Percentiles rank a stretch among this genome's conserved stretches.
These are phyloP conservation scores for Jatropha podagrica DNA, from an alignment of 441 rosid species.

Conservation along the genomic window DNA sequence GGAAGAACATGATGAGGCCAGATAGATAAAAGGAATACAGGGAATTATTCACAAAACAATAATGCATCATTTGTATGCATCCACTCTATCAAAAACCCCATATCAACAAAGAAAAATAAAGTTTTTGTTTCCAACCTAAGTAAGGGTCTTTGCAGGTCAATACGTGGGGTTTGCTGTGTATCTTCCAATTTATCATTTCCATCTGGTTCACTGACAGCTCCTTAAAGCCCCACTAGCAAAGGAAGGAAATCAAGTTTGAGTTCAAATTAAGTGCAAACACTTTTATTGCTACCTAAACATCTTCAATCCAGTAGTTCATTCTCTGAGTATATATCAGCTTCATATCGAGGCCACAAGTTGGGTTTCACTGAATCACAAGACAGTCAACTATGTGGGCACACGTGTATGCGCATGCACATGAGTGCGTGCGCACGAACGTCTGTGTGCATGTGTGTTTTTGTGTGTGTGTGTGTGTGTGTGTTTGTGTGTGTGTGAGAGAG, in stretches of 20 bases:
- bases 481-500: neutral
- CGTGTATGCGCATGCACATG: neutral
- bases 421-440: neutral
- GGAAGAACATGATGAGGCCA: neutral
- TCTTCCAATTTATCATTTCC: constrained; percentile 30
- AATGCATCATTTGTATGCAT: neutral
- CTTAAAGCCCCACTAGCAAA: constrained; percentile 67
- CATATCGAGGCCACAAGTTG: neutral
- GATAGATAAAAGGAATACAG: neutral
- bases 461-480: neutral
- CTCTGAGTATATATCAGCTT: neutral
- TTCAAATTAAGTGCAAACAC: neutral
- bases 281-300: neutral
- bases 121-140: constrained; percentile 37
- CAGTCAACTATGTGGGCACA: neutral
- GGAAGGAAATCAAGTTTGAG: constrained; percentile 4
- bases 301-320: neutral
- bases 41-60: too few relatives aligned
- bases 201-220: constrained; percentile 41
- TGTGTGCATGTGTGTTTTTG: neutral
- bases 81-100: neutral
- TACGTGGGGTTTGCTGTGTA: constrained; percentile 5
- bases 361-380: neutral
- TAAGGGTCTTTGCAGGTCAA: constrained; percentile 32
- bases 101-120: constrained; percentile 5